Evolutionary conservation across 2,329 filamentous ascomycete genomes (phyloP), one percentile per base, ranked within the genome.

Genomic region (Trichophyton benhamiae): DNA sequence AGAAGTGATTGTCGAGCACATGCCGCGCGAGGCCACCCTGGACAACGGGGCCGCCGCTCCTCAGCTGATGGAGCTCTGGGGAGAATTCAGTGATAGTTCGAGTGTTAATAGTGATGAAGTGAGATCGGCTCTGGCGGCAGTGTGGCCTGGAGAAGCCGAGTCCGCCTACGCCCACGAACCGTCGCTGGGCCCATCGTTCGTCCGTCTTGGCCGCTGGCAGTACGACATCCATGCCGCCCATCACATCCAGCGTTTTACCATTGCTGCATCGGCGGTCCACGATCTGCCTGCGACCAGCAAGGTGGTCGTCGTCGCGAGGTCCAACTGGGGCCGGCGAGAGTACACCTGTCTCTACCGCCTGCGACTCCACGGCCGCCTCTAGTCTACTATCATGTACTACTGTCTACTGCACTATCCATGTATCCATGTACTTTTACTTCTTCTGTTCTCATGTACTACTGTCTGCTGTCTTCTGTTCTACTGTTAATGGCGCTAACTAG

Each of bases 1-100:
- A 66, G 81, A 89, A 66, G 70, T 92, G 1, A 83, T 88, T 1
- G 72, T 92, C 49, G 88, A 92, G 69, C 87, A 91, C 71, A 85
- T 89, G 61, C 76, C 83, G 1, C 79, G 80, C 5, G 77, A 78
- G 1, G 83, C 84, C 1, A 86, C 85, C 0, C 77, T 84, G 6
- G 80, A 86, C 55, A 82, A 38, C 85, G 0, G 79, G 76, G 13
- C 67, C 70, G n/a, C 33, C 1, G 84, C 84, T 36, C 89, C 89
- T 0, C 79, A 76, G 59, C 78, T 86, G 1, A 82, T 92, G 62
- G 88, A 92, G 69, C 71, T 92, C 7, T 89, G 87, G 80, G 84
- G 80, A 3, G 77, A 79, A 44, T 80, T 86, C 62, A 76, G 0
- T 3, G 33, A 38, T 3, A 4, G n/a, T n/a, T n/a, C n/a, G n/a